Conservation (phyloP, 768 basidiomycete species). For the Russula brevipes region DNA sequence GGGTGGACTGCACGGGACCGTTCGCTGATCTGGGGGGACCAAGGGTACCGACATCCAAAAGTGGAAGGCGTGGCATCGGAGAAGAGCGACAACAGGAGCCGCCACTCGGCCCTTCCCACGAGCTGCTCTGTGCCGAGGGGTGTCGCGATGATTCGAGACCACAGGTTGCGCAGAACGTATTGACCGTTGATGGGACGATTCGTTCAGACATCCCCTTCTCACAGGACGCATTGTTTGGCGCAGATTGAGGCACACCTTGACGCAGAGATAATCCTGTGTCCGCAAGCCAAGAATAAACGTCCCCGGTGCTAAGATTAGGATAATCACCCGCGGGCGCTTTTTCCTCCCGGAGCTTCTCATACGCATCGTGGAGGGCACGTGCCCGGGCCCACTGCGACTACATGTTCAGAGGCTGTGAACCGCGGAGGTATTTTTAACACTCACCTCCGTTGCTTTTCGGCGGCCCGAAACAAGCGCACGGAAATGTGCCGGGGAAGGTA, state of each 20-base stretch:
- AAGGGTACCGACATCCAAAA: constrained; percentile 8
- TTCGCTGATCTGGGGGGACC: constrained; percentile 8
- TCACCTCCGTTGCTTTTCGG: constrained; percentile 46
- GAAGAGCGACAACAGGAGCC: constrained; percentile 1
- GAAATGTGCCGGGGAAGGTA: constrained; percentile 34
- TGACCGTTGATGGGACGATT: constrained; percentile 1
- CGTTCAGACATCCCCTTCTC: constrained; percentile 3
- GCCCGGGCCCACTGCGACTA: constrained; percentile 42
- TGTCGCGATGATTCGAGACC: constrained; percentile 1
- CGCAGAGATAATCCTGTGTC: constrained; percentile 39
- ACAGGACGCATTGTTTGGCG: constrained; percentile 4
- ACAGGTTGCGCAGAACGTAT: constrained; percentile 17
- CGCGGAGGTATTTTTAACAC: constrained; percentile 16
- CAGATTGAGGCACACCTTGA: constrained; percentile 22
- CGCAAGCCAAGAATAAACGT: constrained; percentile 44
- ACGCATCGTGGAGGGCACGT: constrained; percentile 37
- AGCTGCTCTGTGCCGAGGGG: neutral
- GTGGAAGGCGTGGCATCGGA: constrained; percentile 10
- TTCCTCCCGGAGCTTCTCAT: constrained; percentile 31
- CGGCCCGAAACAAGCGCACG: constrained; percentile 38
- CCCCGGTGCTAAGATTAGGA: constrained; percentile 36
- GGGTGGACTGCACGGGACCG: neutral
- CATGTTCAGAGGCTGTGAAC: constrained; percentile 8
- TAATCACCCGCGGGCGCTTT: constrained; percentile 24
- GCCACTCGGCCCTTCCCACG: constrained; percentile 7